These are phyloP conservation scores for Stachybotrys echinatus DNA, from an alignment of 2,329 filamentous ascomycete species.

Conservation along the genomic window DNA sequence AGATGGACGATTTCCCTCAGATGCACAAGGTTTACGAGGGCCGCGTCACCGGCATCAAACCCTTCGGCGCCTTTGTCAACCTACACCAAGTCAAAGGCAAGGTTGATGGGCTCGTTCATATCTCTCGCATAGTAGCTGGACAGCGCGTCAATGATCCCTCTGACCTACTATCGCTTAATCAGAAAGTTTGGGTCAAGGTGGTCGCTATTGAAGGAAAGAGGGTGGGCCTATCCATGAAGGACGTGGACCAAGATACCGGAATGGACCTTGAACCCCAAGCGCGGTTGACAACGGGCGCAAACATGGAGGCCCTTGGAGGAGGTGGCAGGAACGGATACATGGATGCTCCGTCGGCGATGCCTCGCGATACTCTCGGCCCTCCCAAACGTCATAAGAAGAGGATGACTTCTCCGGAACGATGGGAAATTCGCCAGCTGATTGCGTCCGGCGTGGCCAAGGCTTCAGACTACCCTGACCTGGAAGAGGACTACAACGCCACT, in stretches of 20 bases:
- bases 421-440: slow-evolving; percentile 96
- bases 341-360: slow-evolving; percentile 29
- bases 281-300: slow-evolving; percentile 81
- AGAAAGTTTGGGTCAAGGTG: slow-evolving; percentile 89
- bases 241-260: slow-evolving; percentile 87
- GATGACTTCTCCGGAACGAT: slow-evolving; percentile 92
- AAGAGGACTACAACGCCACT: slow-evolving; percentile 88
- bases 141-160: slow-evolving; percentile 88
- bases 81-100: slow-evolving; percentile 81
- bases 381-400: slow-evolving; percentile 71
- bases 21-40: slow-evolving; percentile 87
- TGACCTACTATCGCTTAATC: slow-evolving; percentile 74
- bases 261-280: slow-evolving; percentile 75
- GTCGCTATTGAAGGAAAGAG: slow-evolving; percentile 75
- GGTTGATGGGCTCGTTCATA: slow-evolving; percentile 88
- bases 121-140: slow-evolving; percentile 81
- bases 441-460: slow-evolving; percentile 91
- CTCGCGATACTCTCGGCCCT: slow-evolving; percentile 31
- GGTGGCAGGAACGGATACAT: slow-evolving; percentile 52
- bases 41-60: slow-evolving; percentile 84
- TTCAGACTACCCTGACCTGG: slow-evolving; percentile 88
- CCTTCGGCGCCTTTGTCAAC: slow-evolving; percentile 94
- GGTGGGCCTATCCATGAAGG: slow-evolving; percentile 93
- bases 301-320: slow-evolving; percentile 75
- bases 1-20: slow-evolving; percentile 76